Base-by-base conservation (phyloP, 495 filamentous ascomycete species). In the Penicillium argentinense region DNA sequence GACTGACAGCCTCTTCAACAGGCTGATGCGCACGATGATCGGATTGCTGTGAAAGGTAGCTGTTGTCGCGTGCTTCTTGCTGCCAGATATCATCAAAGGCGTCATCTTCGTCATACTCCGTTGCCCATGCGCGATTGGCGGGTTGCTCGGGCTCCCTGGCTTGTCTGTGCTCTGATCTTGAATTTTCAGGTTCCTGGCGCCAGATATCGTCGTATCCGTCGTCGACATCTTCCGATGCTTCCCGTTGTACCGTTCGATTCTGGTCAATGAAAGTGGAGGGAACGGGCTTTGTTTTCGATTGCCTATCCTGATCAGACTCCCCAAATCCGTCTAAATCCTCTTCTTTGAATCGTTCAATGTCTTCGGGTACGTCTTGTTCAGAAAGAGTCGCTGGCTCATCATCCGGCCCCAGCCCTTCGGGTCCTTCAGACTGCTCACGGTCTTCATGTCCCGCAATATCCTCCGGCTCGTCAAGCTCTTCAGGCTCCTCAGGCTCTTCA, bases 21-120 rank as follows among this genome's bases (percentile, higher is more conserved):
- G 37, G 25, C 8, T 12, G 18, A 18, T 24, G 39, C 16, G 13
- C 18, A n/a, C 24, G 41, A 19, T 57, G 50, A 30, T 62, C 44
- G 8, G 48, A 62, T 4, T 51, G 58, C 25, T 61, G 51, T 5
- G 66, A 64, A 17, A 63, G 19, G 12, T 62, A 44, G 17, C 62
- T 66, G 39, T 64, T 56, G 22, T 70, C 65, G 9, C 60, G 59
- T 21, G 72, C 72, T 48, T 75, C 70, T 51, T 64, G 59, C 47
- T 74, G 72, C 72, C 72, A 75, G 17, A 74, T 73, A 17, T 57
- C 54, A 18, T 39, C 54, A 18, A 42, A 53, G 5, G 13, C 49
- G 23, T 57, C 30, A 14, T 54, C 52, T 19, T 57, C 54, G 12
- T 53, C 42, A 7, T 54, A 40, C 13, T 51, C 32, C 14, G 33